A percentile compares a stretch with the other conserved stretches of the same genome.
These are phyloP conservation scores for Ceratocystis harringtonii DNA, from an alignment of 2,329 filamentous ascomycete species.

Conservation along the genomic window DNA sequence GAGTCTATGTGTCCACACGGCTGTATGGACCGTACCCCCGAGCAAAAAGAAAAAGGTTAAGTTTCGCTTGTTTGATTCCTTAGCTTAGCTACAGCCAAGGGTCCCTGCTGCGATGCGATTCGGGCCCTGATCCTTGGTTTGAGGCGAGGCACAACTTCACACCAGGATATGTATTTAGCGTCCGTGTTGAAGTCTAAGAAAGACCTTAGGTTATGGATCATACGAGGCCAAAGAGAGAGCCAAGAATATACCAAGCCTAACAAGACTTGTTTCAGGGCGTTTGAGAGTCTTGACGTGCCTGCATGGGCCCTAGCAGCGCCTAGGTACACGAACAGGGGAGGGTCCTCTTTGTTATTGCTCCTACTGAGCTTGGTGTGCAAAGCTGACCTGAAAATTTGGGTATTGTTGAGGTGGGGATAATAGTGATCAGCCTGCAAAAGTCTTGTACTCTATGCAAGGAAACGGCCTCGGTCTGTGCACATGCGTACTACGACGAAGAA, in stretches of 20 bases:
- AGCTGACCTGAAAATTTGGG: too few species aligned
- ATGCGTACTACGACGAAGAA: not conserved
- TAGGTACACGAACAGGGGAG: too few species aligned
- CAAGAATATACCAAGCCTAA: not conserved
- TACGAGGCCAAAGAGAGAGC: not conserved
- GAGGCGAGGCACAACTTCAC: not conserved
- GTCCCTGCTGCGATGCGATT: too few species aligned
- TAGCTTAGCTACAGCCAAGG: too few species aligned
- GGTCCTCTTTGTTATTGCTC: too few species aligned
- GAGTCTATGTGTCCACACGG: too few species aligned
- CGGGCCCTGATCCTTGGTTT: not conserved
- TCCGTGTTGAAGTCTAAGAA: not conserved
- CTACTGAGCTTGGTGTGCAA: too few species aligned
- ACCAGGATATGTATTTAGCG: not conserved
- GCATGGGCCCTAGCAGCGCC: not conserved
- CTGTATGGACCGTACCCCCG: too few species aligned
- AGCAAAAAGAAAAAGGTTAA: too few species aligned
- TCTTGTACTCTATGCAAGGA: not conserved
- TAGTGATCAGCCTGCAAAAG: not conserved
- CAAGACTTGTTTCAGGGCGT: constrained; percentile 13
- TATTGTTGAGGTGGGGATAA: too few species aligned
- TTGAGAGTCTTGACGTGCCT: constrained; percentile 9
- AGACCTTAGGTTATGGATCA: not conserved
- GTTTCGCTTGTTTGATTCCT: too few species aligned
- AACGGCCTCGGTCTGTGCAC: not conserved